Evolutionary conservation across 2,329 filamentous ascomycete species (phyloP), one percentile per base, ranked within the genome.

Genomic region (Diaporthe vexans): DNA sequence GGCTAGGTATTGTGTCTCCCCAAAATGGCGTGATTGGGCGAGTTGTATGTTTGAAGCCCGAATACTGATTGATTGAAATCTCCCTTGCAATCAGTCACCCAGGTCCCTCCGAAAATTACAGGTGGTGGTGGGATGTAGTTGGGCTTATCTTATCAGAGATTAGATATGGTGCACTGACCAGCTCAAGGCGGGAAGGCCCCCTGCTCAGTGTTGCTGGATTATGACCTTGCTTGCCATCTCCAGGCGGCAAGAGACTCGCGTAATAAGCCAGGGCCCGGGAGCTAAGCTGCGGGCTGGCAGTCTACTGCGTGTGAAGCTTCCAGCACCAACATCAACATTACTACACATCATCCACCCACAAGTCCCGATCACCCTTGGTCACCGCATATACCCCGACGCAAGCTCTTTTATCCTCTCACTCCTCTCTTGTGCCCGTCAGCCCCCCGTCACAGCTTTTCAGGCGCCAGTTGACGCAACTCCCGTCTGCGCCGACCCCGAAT

Each of bases 181-280:
- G 67, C 69, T 26, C 8, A 8, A 5, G 15, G 21, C 6, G 58
- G 54, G 70, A 63, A 51, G 46, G 6, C 33, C 70, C 74, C 68
- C 73, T 73, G 65, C 68, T 65, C 51, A 40, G 52, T 43, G 46
- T 26, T 8, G 56, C 7, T 73, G 63, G 48, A 54, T 72, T 68
- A 65, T 67, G 69, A 71, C 61, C 73, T 75, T 71, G 72, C 67
- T 72, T 61, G 69, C 71, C 73, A 69, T 65, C 74, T 77, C 78
- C 78, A 83, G 81, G 81, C 81, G 81, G 81, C 81, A 82, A 82
- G 79, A 81, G 81, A 79, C 81, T 82, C 81, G 81, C 81, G 81
- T 82, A 80, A 81, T 67, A 57, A 61, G 37, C 73, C 71, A 63
- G 29, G 21, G 9, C 43, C 67, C 26, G 72, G 68, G 73, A 76